These are phyloP conservation scores for Coemansia sp. DNA, from an alignment of 192 early-diverging fungal species.

Conservation along the genomic window DNA sequence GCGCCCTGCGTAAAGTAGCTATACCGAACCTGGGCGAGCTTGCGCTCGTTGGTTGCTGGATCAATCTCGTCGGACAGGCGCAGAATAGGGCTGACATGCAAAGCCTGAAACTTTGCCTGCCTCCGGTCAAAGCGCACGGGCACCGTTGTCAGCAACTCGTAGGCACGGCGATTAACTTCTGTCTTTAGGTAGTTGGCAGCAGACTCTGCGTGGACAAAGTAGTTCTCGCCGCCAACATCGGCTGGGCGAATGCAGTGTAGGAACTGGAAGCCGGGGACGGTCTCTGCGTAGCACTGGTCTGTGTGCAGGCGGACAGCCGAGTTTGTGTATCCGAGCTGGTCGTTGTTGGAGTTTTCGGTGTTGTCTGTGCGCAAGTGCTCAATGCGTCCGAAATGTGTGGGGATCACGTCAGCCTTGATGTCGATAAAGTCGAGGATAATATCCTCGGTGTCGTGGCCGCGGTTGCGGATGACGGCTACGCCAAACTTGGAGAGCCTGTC, in stretches of 20 bases:
- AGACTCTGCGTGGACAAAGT: constrained; percentile 54
- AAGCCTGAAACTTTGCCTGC: constrained; percentile 51
- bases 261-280: constrained; percentile 52
- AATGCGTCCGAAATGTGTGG: constrained; percentile 54
- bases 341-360: constrained; percentile 51
- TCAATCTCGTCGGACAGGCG: constrained; percentile 28
- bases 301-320: constrained; percentile 49
- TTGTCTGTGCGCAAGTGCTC: constrained; percentile 55
- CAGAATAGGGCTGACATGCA: constrained; percentile 40
- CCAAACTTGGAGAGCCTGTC: constrained; percentile 42
- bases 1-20: constrained; percentile 54
- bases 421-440: constrained; percentile 57
- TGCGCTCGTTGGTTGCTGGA: constrained; percentile 20
- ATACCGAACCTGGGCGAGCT: constrained; percentile 47
- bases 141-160: constrained; percentile 52
- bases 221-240: constrained; percentile 50
- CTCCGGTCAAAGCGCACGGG: constrained; percentile 51
- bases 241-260: constrained; percentile 54
- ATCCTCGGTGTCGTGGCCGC: constrained; percentile 48
- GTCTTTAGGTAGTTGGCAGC: constrained; percentile 55
- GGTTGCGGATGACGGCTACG: constrained; percentile 48
- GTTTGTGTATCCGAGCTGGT: constrained; percentile 56
- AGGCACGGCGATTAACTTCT: constrained; percentile 46
- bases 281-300: constrained; percentile 46
- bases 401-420: constrained; percentile 36